Evolutionary conservation across 352 stramenopile genomes (phyloP).

Genomic region (Pythium sukuiense): DNA sequence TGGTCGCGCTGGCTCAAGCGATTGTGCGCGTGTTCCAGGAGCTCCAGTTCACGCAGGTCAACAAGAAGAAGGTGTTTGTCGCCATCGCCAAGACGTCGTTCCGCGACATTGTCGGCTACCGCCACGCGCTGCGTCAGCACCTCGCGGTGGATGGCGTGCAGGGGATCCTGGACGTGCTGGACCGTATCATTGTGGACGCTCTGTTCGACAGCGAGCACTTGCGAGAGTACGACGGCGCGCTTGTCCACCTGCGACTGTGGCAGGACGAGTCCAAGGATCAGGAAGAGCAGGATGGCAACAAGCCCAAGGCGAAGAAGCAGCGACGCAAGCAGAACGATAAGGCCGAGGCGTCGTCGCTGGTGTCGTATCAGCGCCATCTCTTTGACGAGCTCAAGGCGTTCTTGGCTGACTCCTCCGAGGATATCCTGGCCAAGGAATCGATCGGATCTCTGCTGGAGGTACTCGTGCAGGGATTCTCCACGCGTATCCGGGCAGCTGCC

Average conservation of each 20-base stretch:
- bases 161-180: conserved; percentile 56
- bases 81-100: conserved; percentile 80
- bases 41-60: conserved; percentile 80
- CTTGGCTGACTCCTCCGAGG: conserved; percentile 39
- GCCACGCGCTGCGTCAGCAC: conserved; percentile 39
- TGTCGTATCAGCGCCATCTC: conserved; percentile 80
- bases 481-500: conserved; percentile 61
- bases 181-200: conserved; percentile 65
- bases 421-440: conserved; percentile 42
- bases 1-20: conserved; percentile 46
- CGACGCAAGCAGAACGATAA: conserved; percentile 19
- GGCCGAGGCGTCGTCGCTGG: conserved; percentile 33
- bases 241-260: conserved; percentile 43
- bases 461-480: conserved; percentile 55
- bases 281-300: conserved; percentile 22
- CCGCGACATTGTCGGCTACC: conserved; percentile 54
- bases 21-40: conserved; percentile 74
- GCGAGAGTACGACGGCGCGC: conserved; percentile 64
- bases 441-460: conserved; percentile 61
- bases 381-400: conserved; percentile 73
- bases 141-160: not conserved
- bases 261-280: conserved; percentile 11
- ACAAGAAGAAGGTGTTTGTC: conserved; percentile 89
- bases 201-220: conserved; percentile 81
- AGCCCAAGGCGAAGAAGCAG: conserved; percentile 40